These are phyloP conservation scores for Haematococcus lacustris DNA, from an alignment of 139 green algal species.

Conservation along the genomic window DNA sequence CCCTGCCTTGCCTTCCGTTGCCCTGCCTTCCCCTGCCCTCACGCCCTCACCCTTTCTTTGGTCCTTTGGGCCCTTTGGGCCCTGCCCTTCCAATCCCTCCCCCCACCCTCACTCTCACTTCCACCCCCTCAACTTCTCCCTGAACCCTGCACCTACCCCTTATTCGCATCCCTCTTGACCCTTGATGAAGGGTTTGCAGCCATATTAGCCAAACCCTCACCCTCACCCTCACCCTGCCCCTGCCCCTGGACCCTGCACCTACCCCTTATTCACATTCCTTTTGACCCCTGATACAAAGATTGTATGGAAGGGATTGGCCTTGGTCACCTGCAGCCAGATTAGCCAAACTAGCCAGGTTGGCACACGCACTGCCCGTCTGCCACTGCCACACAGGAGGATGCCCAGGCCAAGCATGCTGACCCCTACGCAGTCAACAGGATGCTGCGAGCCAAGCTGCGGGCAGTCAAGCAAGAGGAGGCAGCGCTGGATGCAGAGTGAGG, in stretches of 20 bases:
- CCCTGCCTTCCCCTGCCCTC: too few relatives aligned
- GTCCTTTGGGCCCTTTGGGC: too few relatives aligned
- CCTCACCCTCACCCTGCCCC: not conserved
- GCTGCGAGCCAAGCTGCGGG: constrained; percentile 31
- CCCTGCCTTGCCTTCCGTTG: too few relatives aligned
- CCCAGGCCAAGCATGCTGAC: constrained; percentile 22
- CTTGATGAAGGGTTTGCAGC: not conserved
- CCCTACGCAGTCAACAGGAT: constrained; percentile 52
- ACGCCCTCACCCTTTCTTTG: too few relatives aligned
- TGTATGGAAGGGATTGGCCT: too few relatives aligned
- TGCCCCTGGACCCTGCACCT: not conserved
- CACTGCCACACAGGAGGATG: constrained; percentile 12
- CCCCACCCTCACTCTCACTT: too few relatives aligned
- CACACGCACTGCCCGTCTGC: not conserved
- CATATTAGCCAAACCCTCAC: not conserved
- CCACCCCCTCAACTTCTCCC: not conserved
- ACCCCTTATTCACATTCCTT: not conserved
- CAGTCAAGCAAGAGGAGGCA: constrained; percentile 18
- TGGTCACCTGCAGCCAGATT: too few relatives aligned
- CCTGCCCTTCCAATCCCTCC: too few relatives aligned
- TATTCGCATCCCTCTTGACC: not conserved
- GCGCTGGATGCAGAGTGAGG: constrained; percentile 9
- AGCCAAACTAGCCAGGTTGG: not conserved
- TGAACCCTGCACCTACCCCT: not conserved
- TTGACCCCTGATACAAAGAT: not conserved